These are phyloP conservation scores for Leptodontidium sp. DNA, from an alignment of 2,329 filamentous ascomycete species.

Conservation along the genomic window DNA sequence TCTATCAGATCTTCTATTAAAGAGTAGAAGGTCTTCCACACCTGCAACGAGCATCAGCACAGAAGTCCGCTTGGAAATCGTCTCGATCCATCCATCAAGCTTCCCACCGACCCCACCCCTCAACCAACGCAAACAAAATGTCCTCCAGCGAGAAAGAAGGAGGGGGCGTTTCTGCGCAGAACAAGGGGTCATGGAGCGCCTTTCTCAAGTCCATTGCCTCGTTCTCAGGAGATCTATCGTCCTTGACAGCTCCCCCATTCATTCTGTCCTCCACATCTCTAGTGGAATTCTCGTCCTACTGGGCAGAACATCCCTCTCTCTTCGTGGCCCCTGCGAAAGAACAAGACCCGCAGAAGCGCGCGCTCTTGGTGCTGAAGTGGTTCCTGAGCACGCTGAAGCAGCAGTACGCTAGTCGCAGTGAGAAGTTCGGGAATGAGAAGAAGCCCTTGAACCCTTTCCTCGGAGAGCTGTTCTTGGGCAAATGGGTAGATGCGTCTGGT, in stretches of 20 bases:
- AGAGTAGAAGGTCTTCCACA: not conserved
- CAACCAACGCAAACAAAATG: slow-evolving; percentile 33
- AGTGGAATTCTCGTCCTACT: slow-evolving; percentile 84
- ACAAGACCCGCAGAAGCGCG: slow-evolving; percentile 80
- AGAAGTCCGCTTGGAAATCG: not conserved
- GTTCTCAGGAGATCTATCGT: slow-evolving; percentile 83
- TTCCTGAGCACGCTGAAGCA: slow-evolving; percentile 93
- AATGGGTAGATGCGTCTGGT: slow-evolving; percentile 84
- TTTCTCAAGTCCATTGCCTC: slow-evolving; percentile 72
- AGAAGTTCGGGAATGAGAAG: slow-evolving; percentile 89
- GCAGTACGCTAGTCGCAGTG: slow-evolving; percentile 78
- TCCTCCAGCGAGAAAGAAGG: slow-evolving; percentile 45
- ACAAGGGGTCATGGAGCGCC: slow-evolving; percentile 46
- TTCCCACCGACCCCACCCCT: slow-evolving; percentile 4
- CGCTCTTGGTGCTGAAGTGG: slow-evolving; percentile 92
- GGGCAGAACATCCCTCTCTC: slow-evolving; percentile 79
- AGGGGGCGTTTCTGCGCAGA: slow-evolving; percentile 43
- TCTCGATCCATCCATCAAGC: not conserved
- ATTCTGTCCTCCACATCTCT: slow-evolving; percentile 81
- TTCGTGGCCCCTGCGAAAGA: slow-evolving; percentile 86
- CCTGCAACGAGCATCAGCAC: not conserved
- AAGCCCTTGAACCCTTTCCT: slow-evolving; percentile 97
- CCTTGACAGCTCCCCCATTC: slow-evolving; percentile 82
- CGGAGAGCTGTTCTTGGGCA: slow-evolving; percentile 91
- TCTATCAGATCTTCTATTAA: not conserved